Percentiles rank a stretch among this genome's conserved stretches.
Evolutionary conservation across 768 basidiomycete species (phyloP).

Genomic region (Tricholoma furcatifolium): DNA sequence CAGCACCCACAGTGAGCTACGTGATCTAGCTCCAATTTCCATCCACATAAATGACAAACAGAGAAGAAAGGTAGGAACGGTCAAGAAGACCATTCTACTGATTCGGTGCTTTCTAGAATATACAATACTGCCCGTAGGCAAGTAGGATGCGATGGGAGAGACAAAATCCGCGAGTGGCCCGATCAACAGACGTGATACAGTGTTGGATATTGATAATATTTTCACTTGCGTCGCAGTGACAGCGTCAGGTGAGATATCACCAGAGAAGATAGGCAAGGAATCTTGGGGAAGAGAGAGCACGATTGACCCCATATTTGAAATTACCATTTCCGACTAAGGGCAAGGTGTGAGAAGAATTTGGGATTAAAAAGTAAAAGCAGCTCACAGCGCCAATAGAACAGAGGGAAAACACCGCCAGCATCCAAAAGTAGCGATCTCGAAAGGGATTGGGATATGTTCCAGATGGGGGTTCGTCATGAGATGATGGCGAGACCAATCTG

Average conservation of each 20-base stretch:
- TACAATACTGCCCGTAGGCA: slow-evolving; percentile 32
- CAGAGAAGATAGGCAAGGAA: slow-evolving; percentile 14
- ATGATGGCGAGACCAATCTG: slow-evolving; percentile 23
- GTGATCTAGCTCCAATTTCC: slow-evolving; percentile 44
- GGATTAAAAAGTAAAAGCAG: slow-evolving; percentile 12
- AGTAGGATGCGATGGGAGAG: slow-evolving; percentile 56
- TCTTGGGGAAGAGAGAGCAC: slow-evolving; percentile 56
- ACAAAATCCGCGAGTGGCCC: slow-evolving; percentile 74
- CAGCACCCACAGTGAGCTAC: slow-evolving; percentile 62
- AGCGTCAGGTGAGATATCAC: slow-evolving; percentile 26
- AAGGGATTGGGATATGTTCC: slow-evolving; percentile 40
- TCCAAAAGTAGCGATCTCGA: slow-evolving; percentile 61
- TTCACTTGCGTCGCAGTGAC: slow-evolving; percentile 65
- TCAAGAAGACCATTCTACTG: slow-evolving; percentile 63
- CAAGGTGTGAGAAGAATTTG: background rate
- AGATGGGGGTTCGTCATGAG: background rate
- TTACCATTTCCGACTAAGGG: slow-evolving; percentile 72
- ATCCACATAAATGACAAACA: slow-evolving; percentile 55
- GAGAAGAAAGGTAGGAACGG: slow-evolving; percentile 47
- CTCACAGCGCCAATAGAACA: slow-evolving; percentile 70
- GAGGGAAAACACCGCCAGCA: slow-evolving; percentile 49
- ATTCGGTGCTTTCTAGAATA: slow-evolving; percentile 50
- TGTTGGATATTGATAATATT: slow-evolving; percentile 69
- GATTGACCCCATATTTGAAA: slow-evolving; percentile 80
- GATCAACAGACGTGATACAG: slow-evolving; percentile 61